Evolutionary conservation across 2,329 filamentous ascomycete species (phyloP).

Genomic region (Seiridium cupressi): DNA sequence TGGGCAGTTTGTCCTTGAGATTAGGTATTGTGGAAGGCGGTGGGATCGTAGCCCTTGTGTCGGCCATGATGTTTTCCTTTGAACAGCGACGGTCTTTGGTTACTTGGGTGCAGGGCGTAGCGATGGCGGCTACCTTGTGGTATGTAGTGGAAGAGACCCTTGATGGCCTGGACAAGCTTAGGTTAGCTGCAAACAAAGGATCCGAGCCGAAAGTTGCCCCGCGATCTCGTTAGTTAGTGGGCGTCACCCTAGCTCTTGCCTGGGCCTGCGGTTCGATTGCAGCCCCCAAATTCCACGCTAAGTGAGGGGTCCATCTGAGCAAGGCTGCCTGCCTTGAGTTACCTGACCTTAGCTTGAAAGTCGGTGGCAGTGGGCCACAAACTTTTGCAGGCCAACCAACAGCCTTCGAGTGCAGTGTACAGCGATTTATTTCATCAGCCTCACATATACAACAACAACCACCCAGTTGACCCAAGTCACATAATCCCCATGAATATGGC

Average conservation of each 20-base stretch:
- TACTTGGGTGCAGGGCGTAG: not conserved
- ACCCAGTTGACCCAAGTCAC: not conserved
- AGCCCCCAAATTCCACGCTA: not conserved
- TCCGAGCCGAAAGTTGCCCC: not conserved
- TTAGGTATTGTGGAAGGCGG: slow-evolving; percentile 36
- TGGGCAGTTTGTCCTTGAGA: slow-evolving; percentile 60
- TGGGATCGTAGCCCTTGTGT: slow-evolving; percentile 14
- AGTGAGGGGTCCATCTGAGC: not conserved
- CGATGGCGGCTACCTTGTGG: not conserved
- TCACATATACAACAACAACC: not conserved
- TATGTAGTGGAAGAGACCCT: no score
- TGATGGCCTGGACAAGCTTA: not conserved
- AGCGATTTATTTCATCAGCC: not conserved
- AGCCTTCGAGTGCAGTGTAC: not conserved
- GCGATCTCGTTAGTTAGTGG: not conserved
- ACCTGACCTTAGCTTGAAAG: no score
- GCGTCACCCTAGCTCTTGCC: no score
- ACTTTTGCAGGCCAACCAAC: not conserved
- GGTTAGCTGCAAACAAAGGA: not conserved
- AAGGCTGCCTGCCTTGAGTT: no score
- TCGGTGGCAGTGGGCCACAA: not conserved
- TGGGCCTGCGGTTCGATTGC: not conserved
- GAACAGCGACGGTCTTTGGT: not conserved
- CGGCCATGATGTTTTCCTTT: slow-evolving; percentile 16
- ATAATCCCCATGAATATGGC: slow-evolving; percentile 29